Evolutionary conservation across 495 filamentous ascomycete species (phyloP), one percentile per base, ranked within the genome.

Genomic region (Hyaloscypha variabilis): DNA sequence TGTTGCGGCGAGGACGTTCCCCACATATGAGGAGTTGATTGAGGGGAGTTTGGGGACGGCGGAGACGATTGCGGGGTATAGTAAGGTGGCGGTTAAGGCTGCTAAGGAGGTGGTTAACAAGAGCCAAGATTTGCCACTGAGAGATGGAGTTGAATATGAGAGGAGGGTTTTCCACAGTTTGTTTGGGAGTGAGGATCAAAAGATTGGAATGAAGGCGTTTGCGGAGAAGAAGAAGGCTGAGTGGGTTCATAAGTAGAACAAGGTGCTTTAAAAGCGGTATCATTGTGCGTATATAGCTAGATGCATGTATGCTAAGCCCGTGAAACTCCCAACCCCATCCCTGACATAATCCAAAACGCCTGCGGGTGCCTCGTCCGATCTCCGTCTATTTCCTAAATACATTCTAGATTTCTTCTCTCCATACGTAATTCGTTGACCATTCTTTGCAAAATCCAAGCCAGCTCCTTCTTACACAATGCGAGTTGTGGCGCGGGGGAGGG

Each of bases 81-180:
- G 88, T 31, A 83, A 79, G 69, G 87, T 98, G 39, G 90, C 93
- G 0, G 88, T 96, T 26, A 86, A 90, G 81, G 95, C 91, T n/a
- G 91, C 87, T 8, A 99, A 99, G 85, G 95, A 98, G 83, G 96
- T 93, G 21, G 93, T 99, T 28, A 97, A 97, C 71, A 97, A 97
- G 87, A 94, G 91, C 71, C 92, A 97, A 81, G 94, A 98, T 69
- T 73, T 94, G 67, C 79, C 87, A 14, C 77, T 99, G 66, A 82
- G 89, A 70, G 96, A 97, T 71, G 95, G 95, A 0, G 88, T 99
- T 1, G 96, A 98, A 79, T 97, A 85, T 78, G 95, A 99, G 86
- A 81, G 95, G 74, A 82, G 94, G 58, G 80, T 97, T 63, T 99
- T 98, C 81, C 95, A 99, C 75, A 82, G 85, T 14, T 73, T 97